Evolutionary conservation across 805 yeast genomes (phyloP), one percentile per base, ranked within the genome.

Genomic region (Zygosaccharomyces lentus): DNA sequence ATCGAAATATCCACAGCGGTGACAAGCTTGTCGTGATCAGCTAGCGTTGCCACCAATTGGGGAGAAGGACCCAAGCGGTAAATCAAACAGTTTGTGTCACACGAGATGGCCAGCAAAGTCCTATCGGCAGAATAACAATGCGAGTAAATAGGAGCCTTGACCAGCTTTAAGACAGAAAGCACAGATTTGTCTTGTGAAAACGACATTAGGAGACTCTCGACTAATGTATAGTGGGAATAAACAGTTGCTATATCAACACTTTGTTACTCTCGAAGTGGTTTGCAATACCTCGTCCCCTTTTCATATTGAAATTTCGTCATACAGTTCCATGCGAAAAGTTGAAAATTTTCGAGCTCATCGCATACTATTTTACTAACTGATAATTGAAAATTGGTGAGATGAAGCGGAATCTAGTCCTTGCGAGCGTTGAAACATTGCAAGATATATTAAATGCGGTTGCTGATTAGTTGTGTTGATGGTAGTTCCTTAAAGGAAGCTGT

Each of bases 1-100:
- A 75, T 68, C 31, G 96, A 84, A 58, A 95, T 82, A 65, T 93
- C 99, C 32, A 93, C 87, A 0, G 97, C 90, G 12, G 99, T 93
- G 39, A 93, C 90, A 3, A 90, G 80, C 66, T 91, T 90, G 66
- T 91, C 97, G 65, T 91, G 98, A 54, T 88, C 95, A 37, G 75
- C 69, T 59, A 91, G 76, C 4, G 76, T 75, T 12, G 93, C 75
- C 47, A 87, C 68, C 48, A 85, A 72, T 48, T 71, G 70, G 17
- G 95, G 91, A 43, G 72, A 73, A 30, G 72, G 27, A 15, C 54
- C 49, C 41, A 84, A 71, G 55, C 74, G 73, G 69, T 84, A 90
- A 48, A 91, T 75, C 60, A 87, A 88, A 50, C 87, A 90, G 41
- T 76, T 73, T 55, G 77, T 82, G 45, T 78, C 88, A 55, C 86